Evolutionary conservation across 2,329 filamentous ascomycete species (phyloP).

Genomic region (Cladophialophora immunda): DNA sequence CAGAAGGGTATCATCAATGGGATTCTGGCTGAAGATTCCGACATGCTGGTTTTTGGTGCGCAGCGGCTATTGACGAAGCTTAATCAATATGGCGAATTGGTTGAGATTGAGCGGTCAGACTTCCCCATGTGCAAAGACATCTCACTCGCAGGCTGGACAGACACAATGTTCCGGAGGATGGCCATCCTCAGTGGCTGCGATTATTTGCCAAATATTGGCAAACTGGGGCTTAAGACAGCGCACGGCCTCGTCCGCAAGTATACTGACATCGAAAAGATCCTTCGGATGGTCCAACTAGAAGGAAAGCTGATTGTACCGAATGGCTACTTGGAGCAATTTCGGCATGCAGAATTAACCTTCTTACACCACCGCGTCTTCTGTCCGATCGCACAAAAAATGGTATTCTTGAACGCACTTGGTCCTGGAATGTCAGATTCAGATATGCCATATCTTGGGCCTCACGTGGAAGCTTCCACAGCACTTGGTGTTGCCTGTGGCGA

Average conservation of each 20-base stretch:
- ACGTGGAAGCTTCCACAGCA: constrained; percentile 74
- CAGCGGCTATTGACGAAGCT: constrained; percentile 91
- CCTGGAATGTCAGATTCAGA: constrained; percentile 70
- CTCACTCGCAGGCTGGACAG: constrained; percentile 89
- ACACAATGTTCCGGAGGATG: constrained; percentile 91
- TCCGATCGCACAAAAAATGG: constrained; percentile 72
- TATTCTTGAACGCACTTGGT: constrained; percentile 76
- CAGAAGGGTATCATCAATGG: constrained; percentile 82
- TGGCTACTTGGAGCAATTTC: constrained; percentile 82
- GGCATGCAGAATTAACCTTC: constrained; percentile 90
- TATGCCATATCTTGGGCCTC: constrained; percentile 82
- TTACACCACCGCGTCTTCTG: constrained; percentile 95
- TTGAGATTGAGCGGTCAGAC: constrained; percentile 88
- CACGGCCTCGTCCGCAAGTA: constrained; percentile 90
- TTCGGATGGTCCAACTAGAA: constrained; percentile 87
- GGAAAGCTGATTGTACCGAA: constrained; percentile 82
- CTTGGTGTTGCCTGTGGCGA: constrained; percentile 80
- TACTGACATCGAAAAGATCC: constrained; percentile 82
- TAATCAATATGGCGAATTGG: constrained; percentile 89
- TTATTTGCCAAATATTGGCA: constrained; percentile 85
- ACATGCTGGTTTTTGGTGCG: constrained; percentile 93
- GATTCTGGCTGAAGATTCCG: constrained; percentile 95
- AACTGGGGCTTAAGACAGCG: constrained; percentile 91
- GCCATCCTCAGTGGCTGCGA: constrained; percentile 96
- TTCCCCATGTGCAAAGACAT: constrained; percentile 90